Conservation (phyloP, 2,329 filamentous ascomycete genomes). For the Diaporthe vexans region DNA sequence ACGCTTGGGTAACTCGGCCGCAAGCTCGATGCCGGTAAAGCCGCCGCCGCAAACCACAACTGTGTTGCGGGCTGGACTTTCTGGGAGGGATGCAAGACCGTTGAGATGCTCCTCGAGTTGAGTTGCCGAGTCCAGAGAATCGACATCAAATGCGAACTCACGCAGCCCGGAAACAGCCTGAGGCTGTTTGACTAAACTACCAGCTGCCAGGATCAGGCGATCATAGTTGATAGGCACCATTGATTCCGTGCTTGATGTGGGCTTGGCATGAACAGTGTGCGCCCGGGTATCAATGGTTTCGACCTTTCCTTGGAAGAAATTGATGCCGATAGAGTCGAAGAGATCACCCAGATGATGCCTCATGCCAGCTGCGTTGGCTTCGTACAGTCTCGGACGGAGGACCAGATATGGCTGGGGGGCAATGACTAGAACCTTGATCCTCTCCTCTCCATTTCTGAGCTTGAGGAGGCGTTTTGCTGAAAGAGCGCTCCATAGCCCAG, state of each 20-base stretch:
- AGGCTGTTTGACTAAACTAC: constrained; percentile 10
- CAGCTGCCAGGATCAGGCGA: constrained; percentile 19
- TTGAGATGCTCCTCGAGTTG: constrained; percentile 3
- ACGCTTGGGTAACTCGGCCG: constrained; percentile 12
- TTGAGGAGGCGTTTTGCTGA: background rate
- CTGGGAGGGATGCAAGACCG: background rate
- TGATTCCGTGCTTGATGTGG: background rate
- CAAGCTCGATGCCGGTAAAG: constrained; percentile 17
- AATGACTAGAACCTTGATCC: background rate
- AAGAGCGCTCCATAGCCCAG: constrained; percentile 15
- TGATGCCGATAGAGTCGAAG: background rate
- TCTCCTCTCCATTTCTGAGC: background rate
- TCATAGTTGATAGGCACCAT: background rate
- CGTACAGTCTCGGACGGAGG: constrained; percentile 17
- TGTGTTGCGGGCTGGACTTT: constrained; percentile 9
- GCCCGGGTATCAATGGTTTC: background rate
- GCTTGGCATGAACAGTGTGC: background rate
- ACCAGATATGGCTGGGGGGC: constrained; percentile 1
- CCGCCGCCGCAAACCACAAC: constrained; percentile 8
- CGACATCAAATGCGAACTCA: constrained; percentile 16
- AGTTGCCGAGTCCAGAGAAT: background rate
- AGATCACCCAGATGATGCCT: background rate
- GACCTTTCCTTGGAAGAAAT: background rate
- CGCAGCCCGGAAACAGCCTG: background rate
- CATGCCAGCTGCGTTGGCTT: constrained; percentile 13